Percentiles rank a stretch among this genome's conserved stretches.
Evolutionary conservation across 2,329 filamentous ascomycete genomes (phyloP).

Genomic region (Botrytis hyacinthi): DNA sequence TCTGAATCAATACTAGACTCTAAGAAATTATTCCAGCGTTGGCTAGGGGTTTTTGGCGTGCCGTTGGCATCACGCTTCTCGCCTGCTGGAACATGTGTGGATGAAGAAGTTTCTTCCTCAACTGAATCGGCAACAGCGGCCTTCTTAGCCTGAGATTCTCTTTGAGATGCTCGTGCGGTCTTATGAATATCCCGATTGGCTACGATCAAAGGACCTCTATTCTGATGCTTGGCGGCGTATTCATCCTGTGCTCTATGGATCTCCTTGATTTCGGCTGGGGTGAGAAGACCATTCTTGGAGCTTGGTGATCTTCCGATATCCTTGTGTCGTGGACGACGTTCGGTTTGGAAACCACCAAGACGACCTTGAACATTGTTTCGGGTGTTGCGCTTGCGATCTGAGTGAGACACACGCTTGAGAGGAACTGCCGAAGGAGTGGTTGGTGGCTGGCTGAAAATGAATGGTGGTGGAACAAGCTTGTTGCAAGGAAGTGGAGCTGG

Average conservation of each 20-base stretch:
- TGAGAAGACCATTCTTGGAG: constrained; percentile 3
- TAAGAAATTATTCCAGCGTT: background rate
- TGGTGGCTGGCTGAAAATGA: constrained; percentile 12
- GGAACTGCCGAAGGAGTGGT: constrained; percentile 1
- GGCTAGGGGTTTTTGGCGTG: background rate
- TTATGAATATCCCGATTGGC: constrained; percentile 4
- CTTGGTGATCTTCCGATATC: background rate
- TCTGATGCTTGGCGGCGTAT: constrained; percentile 9
- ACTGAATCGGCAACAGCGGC: background rate
- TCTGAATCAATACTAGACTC: background rate
- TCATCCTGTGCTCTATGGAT: constrained; percentile 13
- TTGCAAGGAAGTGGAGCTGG: background rate
- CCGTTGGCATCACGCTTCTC: constrained; percentile 9
- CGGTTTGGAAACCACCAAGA: constrained; percentile 9
- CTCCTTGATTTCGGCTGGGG: background rate
- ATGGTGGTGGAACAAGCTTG: background rate
- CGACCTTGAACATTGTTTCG: constrained; percentile 8
- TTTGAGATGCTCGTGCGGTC: background rate
- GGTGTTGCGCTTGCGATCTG: constrained; percentile 17
- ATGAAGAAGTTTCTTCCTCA: background rate
- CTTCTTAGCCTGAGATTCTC: background rate
- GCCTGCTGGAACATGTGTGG: background rate
- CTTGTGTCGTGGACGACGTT: constrained; percentile 3
- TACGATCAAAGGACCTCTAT: background rate
- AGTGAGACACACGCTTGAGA: constrained; percentile 2